Base-by-base conservation (phyloP, 2,329 filamentous ascomycete species). In the Aspergillaceae sp. region DNA sequence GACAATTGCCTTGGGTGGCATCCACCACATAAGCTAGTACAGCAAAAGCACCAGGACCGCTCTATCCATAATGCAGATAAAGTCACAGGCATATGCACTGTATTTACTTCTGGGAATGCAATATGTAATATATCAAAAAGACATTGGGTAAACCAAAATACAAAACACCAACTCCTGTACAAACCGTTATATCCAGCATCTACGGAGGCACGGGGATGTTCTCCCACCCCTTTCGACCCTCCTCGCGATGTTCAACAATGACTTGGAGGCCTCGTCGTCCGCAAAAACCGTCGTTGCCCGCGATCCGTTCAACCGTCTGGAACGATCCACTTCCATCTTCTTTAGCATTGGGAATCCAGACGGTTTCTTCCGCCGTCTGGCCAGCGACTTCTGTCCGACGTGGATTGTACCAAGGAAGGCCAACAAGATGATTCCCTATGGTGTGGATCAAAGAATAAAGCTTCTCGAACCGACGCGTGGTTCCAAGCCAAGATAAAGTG, bases 391-490 rank as follows among this genome's bases (percentile, higher is more conserved):
- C 81, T 1, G 67, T 64, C 3, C 82, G 74, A 19, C 84, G 75
- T 7, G 78, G 74, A 55, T 87, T 86, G 47, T 68, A 70, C 30
- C 71, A 71, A 1, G 83, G 83, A 44, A 84, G 67, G 4, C 74
- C 70, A 4, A 75, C 73, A 4, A 81, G 55, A 48, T 70, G 69
- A 44, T 78, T 83, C 9, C 81, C 62, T 11, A 86, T 59, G 29
- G 71, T 67, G 56, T 87, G 82, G 3, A 79, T 71, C 3, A 77
- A 63, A 0, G 73, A 70, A 50, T 84, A 82, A 0, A 88, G 69
- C 4, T 78, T 70, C 63, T 89, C 85, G 56, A 84, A 82, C 8
- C 80, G 77, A 48, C 78, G 77, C 4, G 78, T 76, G 29, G 81
- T 65, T 2, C 72, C 66, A 2, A 87, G 70, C 76, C 78, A 82